These are phyloP conservation scores for Cryptococcus hybrid DNA, from an alignment of 1,284 basidiomycete genomes.

Conservation along the genomic window DNA sequence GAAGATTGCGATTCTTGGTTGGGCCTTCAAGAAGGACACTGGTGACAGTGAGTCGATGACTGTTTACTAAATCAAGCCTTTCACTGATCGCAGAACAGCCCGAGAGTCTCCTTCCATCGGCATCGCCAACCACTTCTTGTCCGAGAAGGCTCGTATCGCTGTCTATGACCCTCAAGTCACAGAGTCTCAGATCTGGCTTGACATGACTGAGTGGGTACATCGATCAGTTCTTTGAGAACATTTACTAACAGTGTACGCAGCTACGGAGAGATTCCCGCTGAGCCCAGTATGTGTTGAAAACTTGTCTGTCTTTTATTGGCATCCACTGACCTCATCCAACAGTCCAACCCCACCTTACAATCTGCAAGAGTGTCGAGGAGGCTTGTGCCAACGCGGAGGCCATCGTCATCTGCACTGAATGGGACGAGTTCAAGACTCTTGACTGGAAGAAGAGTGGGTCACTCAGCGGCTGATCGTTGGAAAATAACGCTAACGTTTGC, in stretches of 20 bases:
- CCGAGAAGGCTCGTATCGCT: slow-evolving; percentile 80
- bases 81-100: slow-evolving; percentile 39
- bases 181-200: slow-evolving; percentile 55
- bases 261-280: slow-evolving; percentile 47
- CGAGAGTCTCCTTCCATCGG: slow-evolving; percentile 97
- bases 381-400: slow-evolving; percentile 89
- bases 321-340: no score
- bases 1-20: slow-evolving; percentile 91
- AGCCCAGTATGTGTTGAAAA: slow-evolving; percentile 21
- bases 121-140: slow-evolving; percentile 88
- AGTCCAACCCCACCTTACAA: slow-evolving; percentile 79
- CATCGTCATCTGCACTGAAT: slow-evolving; percentile 84
- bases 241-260: slow-evolving; percentile 5
- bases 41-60: slow-evolving; percentile 64
- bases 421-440: slow-evolving; percentile 92
- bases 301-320: neutral
- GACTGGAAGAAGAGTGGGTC: slow-evolving; percentile 66
- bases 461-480: neutral
- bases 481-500: neutral
- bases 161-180: slow-evolving; percentile 88
- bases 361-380: slow-evolving; percentile 73
- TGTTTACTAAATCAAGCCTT: neutral
- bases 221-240: no score
- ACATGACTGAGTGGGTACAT: slow-evolving; percentile 52
- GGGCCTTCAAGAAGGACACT: slow-evolving; percentile 92